These are phyloP conservation scores for Pseudofabraea citricarpa DNA, from an alignment of 2,329 filamentous ascomycete genomes.

Conservation along the genomic window DNA sequence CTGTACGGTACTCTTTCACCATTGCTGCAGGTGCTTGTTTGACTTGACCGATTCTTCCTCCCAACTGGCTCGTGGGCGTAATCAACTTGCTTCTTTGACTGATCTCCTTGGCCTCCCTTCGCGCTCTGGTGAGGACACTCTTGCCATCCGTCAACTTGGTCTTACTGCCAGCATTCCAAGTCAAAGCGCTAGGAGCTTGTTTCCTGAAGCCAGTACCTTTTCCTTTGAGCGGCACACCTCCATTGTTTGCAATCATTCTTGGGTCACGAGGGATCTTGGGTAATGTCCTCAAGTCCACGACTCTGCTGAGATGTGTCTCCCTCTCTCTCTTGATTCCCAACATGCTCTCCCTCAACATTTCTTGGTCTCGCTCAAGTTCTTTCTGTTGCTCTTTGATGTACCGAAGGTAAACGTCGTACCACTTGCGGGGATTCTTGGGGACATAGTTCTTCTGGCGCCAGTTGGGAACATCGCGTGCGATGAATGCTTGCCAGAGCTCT, in stretches of 20 bases:
- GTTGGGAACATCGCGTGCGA: constrained; percentile 70
- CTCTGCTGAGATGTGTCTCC: constrained; percentile 49
- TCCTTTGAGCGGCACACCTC: constrained; percentile 23
- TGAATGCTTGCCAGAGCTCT: constrained; percentile 76
- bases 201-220: constrained; percentile 23
- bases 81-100: constrained; percentile 42
- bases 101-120: constrained; percentile 51
- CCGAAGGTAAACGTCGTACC: constrained; percentile 73
- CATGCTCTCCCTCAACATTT: constrained; percentile 47
- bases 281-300: constrained; percentile 47
- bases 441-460: constrained; percentile 55
- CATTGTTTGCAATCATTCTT: constrained; percentile 29
- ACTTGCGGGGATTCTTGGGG: constrained; percentile 63
- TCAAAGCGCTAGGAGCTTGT: constrained; percentile 30
- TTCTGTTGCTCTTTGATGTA: constrained; percentile 56
- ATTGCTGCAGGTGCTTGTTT: constrained; percentile 46
- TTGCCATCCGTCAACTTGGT: constrained; percentile 47
- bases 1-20: constrained; percentile 46
- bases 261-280: constrained; percentile 36
- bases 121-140: constrained; percentile 51
- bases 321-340: constrained; percentile 55
- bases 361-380: constrained; percentile 52
- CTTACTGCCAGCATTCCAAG: constrained; percentile 43
- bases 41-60: constrained; percentile 32
- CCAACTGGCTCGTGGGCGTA: constrained; percentile 31